A percentile compares a stretch with the other conserved stretches of the same genome.
Evolutionary conservation across 2,329 filamentous ascomycete genomes (phyloP).

Genomic region (Apiospora pterosperma): DNA sequence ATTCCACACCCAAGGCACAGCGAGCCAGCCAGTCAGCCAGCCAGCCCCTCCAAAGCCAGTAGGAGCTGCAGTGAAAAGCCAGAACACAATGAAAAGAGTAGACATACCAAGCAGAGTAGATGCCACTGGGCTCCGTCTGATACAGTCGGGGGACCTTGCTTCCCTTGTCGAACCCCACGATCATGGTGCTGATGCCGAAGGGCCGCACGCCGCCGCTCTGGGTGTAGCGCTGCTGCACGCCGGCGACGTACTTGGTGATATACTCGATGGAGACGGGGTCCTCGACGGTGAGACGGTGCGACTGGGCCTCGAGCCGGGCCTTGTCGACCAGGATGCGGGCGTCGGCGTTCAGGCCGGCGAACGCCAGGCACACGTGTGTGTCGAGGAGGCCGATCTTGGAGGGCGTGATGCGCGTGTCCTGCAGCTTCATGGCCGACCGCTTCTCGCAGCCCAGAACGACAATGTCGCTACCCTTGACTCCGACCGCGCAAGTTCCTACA

Average conservation of each 20-base stretch:
- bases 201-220: constrained; percentile 97
- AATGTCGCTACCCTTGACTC: constrained; percentile 90
- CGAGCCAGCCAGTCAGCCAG: not conserved
- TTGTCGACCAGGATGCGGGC: constrained; percentile 98
- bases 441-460: constrained; percentile 98
- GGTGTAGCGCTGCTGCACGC: constrained; percentile 97
- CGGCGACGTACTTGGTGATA: constrained; percentile 97
- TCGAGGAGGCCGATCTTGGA: constrained; percentile 98
- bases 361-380: constrained; percentile 93
- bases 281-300: constrained; percentile 93
- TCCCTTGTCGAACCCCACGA: constrained; percentile 96
- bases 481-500: constrained; percentile 91
- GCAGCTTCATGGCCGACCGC: constrained; percentile 97
- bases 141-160: constrained; percentile 87
- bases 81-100: not conserved
- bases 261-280: constrained; percentile 98
- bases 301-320: constrained; percentile 94
- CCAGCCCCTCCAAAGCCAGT: no score
- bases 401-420: constrained; percentile 97
- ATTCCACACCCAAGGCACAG: not conserved
- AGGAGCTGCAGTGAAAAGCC: not conserved
- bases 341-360: constrained; percentile 95
- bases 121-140: constrained; percentile 98
- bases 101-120: constrained; percentile 93
- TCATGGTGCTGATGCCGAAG: constrained; percentile 97